phyloP scores from a whole-genome alignment of 2,329 filamentous ascomycete species.

The Hirsutella rhossiliensis region DNA sequence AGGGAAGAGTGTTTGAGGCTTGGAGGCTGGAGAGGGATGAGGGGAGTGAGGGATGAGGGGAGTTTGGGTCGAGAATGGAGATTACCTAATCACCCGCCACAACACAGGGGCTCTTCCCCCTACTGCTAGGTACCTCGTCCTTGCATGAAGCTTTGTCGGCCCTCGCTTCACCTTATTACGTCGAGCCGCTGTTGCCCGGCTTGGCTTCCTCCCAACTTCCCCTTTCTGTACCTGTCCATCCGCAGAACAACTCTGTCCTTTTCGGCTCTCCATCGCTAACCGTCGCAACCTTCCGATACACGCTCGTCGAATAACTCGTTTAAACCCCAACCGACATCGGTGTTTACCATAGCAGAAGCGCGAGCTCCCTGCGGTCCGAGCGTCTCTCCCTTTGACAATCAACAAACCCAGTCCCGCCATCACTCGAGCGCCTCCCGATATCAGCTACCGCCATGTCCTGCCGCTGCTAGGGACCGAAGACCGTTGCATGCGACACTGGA shows the following conservation, averaged over 20 bases:
- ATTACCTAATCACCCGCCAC: no score
- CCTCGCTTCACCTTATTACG: no score
- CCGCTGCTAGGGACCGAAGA: constrained; percentile 7
- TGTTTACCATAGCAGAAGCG: not conserved
- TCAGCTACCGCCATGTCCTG: constrained; percentile 13
- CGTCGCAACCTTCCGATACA: not conserved
- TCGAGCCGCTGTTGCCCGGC: not conserved
- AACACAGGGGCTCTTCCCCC: no score
- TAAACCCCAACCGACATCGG: not conserved
- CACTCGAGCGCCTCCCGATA: not conserved
- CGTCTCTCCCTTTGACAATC: not conserved
- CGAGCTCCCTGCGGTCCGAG: not conserved
- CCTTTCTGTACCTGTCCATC: no score
- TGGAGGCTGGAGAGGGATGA: no score
- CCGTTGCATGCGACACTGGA: not conserved
- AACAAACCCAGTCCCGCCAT: not conserved
- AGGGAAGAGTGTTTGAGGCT: no score
- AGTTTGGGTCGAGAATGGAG: no score
- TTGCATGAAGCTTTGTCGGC: no score
- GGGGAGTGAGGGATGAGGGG: no score
- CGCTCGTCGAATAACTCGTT: not conserved
- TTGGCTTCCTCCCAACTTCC: not conserved
- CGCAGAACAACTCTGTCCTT: not conserved
- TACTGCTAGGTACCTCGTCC: no score
- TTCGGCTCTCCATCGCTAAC: not conserved